Conservation (phyloP, 2,329 filamentous ascomycete genomes). For the Cordyceps militaris region DNA sequence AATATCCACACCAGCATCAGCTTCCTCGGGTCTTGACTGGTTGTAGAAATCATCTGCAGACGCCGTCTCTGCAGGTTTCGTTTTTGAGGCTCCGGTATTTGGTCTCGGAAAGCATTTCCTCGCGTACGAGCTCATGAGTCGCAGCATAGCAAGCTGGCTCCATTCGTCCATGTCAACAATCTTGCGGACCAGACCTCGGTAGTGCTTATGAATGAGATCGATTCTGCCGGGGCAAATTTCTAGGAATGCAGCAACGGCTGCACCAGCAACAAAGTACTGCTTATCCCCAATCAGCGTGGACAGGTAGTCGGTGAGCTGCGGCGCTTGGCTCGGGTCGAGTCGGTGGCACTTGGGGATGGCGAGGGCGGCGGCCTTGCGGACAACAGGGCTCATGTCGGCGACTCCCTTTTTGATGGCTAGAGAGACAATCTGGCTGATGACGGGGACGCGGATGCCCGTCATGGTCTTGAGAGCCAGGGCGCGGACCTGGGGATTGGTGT, state of each 20-base stretch:
- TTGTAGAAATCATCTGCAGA: slow-evolving; percentile 74
- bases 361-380: slow-evolving; percentile 85
- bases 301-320: slow-evolving; percentile 79
- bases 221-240: slow-evolving; percentile 83
- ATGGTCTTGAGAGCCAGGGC: slow-evolving; percentile 92
- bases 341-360: slow-evolving; percentile 95
- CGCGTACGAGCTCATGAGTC: slow-evolving; percentile 76
- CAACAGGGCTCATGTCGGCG: slow-evolving; percentile 89
- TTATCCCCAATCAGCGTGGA: slow-evolving; percentile 74
- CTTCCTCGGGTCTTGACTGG: slow-evolving; percentile 43
- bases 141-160: slow-evolving; percentile 80
- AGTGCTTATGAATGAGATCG: slow-evolving; percentile 86
- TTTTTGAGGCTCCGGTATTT: slow-evolving; percentile 44
- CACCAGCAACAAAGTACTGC: slow-evolving; percentile 94
- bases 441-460: slow-evolving; percentile 93
- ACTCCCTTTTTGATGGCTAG: slow-evolving; percentile 91
- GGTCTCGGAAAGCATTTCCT: slow-evolving; percentile 78
- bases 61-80: slow-evolving; percentile 25
- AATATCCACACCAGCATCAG: slow-evolving; percentile 52
- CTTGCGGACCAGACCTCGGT: slow-evolving; percentile 77
- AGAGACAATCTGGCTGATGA: slow-evolving; percentile 96
- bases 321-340: slow-evolving; percentile 76
- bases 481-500: slow-evolving; percentile 82
- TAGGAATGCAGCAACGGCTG: slow-evolving; percentile 81
- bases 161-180: slow-evolving; percentile 99